Evolutionary conservation across 2,329 filamentous ascomycete genomes (phyloP).

Genomic region (Phialophora macrospora): DNA sequence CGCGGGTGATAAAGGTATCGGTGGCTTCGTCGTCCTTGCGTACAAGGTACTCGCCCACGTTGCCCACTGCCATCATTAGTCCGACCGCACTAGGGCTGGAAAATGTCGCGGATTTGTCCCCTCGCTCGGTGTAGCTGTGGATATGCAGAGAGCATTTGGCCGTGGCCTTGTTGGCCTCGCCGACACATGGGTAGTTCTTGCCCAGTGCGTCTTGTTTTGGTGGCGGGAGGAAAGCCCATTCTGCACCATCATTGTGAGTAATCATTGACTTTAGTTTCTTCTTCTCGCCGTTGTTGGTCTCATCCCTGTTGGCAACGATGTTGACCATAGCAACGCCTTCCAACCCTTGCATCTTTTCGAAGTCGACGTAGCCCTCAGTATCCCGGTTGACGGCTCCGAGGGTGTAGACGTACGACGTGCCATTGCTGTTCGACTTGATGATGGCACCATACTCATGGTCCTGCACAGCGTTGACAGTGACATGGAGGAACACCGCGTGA

Average conservation of each 20-base stretch:
- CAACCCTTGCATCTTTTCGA: constrained; percentile 90
- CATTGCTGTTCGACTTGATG: constrained; percentile 98
- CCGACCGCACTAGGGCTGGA: constrained; percentile 87
- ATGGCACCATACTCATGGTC: constrained; percentile 80
- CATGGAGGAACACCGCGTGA: constrained; percentile 91
- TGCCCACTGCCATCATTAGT: constrained; percentile 87
- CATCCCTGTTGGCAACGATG: constrained; percentile 74
- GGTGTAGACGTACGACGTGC: constrained; percentile 90
- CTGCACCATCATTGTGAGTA: constrained; percentile 92
- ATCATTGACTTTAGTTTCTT: constrained; percentile 91
- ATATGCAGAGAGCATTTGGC: constrained; percentile 84
- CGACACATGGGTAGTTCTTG: constrained; percentile 72
- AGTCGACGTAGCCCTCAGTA: constrained; percentile 79
- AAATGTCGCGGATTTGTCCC: constrained; percentile 80
- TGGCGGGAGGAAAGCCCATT: constrained; percentile 79
- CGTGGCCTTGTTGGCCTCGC: constrained; percentile 57
- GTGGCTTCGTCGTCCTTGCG: constrained; percentile 77
- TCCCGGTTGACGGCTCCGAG: constrained; percentile 82
- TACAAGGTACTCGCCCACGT: constrained; percentile 76
- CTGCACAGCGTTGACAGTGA: constrained; percentile 71
- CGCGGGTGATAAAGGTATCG: constrained; percentile 85
- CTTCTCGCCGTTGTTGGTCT: constrained; percentile 63
- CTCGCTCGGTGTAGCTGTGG: constrained; percentile 92
- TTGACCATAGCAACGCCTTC: constrained; percentile 92
- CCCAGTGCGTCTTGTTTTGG: constrained; percentile 72